Evolutionary conservation across 2,329 filamentous ascomycete species (phyloP).

Genomic region (Ceratocystiopsis sp.): DNA sequence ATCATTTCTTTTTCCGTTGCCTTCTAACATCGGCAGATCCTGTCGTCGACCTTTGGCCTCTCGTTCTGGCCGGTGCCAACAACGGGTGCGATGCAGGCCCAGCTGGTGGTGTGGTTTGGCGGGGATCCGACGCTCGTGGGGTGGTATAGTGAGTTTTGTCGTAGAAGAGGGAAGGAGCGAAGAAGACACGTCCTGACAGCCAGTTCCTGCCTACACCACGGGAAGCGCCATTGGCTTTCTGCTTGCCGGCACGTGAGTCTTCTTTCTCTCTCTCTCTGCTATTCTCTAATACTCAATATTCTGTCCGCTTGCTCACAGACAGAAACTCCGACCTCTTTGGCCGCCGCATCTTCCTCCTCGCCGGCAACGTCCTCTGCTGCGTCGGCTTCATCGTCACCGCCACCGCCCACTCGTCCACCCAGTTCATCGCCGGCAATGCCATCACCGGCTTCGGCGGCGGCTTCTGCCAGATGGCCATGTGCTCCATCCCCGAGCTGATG

Average conservation of each 20-base stretch:
- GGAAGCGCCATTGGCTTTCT: constrained; percentile 2
- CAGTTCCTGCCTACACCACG: constrained; percentile 1
- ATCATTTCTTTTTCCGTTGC: no score
- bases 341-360: constrained; percentile 9
- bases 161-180: no score
- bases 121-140: background rate
- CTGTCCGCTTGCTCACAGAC: background rate
- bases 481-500: constrained; percentile 15
- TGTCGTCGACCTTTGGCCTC: constrained; percentile 2
- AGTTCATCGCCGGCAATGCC: constrained; percentile 15
- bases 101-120: constrained; percentile 1
- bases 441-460: constrained; percentile 18
- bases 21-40: background rate
- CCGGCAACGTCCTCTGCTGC: constrained; percentile 7
- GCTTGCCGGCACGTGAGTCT: constrained; percentile 1
- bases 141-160: constrained; percentile 2
- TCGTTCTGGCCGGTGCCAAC: constrained; percentile 3
- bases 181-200: no score
- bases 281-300: no score
- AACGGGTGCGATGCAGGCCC: constrained; percentile 1
- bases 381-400: constrained; percentile 13
- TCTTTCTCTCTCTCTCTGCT: no score
- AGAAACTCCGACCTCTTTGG: constrained; percentile 11
- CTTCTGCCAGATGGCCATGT: constrained; percentile 16
- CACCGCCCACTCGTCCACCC: constrained; percentile 11